Conservation (phyloP, 1,139 yeast genomes). For the Blastobotrys malaysiensis region DNA sequence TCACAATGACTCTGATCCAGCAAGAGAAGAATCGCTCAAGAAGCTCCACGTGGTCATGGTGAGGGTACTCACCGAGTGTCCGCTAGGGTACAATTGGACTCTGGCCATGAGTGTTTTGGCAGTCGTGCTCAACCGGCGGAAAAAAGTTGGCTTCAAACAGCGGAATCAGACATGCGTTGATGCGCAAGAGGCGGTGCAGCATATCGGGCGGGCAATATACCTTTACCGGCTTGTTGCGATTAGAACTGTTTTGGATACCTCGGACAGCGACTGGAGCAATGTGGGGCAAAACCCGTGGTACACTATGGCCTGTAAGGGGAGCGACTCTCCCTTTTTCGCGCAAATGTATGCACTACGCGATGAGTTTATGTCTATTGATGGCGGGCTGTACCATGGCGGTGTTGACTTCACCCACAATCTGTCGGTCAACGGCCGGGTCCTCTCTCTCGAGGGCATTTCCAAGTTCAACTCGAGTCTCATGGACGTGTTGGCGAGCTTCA, state of each 20-base stretch:
- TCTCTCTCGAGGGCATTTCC: neutral
- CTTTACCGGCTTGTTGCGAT: neutral
- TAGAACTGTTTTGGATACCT: slow-evolving; percentile 4
- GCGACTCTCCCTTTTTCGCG: slow-evolving; percentile 4
- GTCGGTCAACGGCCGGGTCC: neutral
- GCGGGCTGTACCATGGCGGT: neutral
- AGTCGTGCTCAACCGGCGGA: neutral
- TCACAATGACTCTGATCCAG: neutral
- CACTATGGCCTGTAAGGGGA: slow-evolving; percentile 1
- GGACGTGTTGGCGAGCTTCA: neutral
- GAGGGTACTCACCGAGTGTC: neutral
- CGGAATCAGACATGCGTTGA: neutral
- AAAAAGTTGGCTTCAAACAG: neutral
- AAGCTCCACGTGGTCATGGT: neutral
- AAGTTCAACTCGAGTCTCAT: neutral
- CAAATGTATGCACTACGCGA: slow-evolving; percentile 6
- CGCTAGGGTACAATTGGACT: neutral
- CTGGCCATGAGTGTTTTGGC: neutral
- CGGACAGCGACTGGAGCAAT: slow-evolving; percentile 2
- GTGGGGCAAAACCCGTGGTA: slow-evolving; percentile 6
- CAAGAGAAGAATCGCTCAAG: neutral
- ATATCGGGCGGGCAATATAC: neutral
- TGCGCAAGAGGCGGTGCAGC: neutral
- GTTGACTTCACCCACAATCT: neutral
- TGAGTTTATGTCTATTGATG: neutral